Base-by-base conservation (phyloP, 2,329 filamentous ascomycete species). In the Claviceps quebecensis region DNA sequence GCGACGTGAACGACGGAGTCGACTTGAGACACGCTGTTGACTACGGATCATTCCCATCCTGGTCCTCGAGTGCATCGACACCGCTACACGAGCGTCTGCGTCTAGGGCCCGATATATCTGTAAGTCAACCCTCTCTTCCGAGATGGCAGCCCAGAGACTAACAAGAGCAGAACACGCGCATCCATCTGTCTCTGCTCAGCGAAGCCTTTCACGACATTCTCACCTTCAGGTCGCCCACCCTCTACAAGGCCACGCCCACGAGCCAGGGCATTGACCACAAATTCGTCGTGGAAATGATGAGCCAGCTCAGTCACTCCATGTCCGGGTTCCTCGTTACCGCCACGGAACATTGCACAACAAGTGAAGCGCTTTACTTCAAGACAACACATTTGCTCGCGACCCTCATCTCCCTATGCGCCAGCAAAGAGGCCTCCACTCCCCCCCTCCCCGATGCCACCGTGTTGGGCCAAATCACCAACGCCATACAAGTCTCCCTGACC, bases 131-230 rank as follows among this genome's bases (percentile, higher is more conserved):
- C 26, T 36, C 16, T 26, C 22, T 5, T 41, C 3, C 17, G 8
- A 22, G 13, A 43, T 4, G 17, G n/a, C 39, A 17, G 40, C 1
- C 17, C 4, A n/a, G 14, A 5, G 29, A 26, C 58, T 64, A 52
- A 62, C 48, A 7, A 17, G 5, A 4, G 2, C 53, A 80, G 76
- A 72, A 72, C 54, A 63, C 63, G 2, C 72, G 78, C 2, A 68
- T 68, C 2, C 77, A 78, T 45, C 60, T 80, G 0, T 63, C 65
- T 0, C 58, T 80, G 13, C 61, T 77, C 0, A 58, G 72, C 0
- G 77, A 81, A 56, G 68, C 69, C 4, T 79, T 76, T 57, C 65
- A 78, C 14, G 73, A 77, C 47, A 55, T 76, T 2, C 60, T 80
- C 5, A 59, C 60, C 23, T 74, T 72, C 59, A 74, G 71, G 49